These are phyloP conservation scores for Platanus orientalis DNA, from an alignment of 164 flowering plant species.

Conservation along the genomic window DNA sequence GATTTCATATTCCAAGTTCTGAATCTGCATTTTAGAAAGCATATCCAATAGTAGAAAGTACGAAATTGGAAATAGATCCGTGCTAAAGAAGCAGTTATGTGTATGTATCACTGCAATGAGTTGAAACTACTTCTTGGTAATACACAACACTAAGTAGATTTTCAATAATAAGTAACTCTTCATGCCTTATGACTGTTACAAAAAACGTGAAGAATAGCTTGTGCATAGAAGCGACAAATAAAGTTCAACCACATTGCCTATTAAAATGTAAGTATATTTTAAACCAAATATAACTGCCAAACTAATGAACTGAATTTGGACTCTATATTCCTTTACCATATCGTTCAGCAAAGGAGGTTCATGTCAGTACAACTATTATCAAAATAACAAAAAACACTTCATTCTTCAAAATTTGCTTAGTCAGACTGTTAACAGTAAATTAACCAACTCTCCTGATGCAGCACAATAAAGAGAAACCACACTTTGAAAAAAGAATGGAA, in stretches of 20 bases:
- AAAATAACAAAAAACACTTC: background rate
- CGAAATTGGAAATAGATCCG: background rate
- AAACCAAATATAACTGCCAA: background rate
- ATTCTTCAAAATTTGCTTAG: background rate
- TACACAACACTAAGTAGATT: background rate
- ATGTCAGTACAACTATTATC: background rate
- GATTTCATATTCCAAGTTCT: constrained; percentile 81
- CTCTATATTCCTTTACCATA: background rate
- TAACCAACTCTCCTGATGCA: no score
- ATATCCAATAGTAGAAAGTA: background rate
- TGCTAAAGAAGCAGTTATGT: background rate
- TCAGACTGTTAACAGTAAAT: no score
- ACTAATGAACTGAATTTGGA: background rate
- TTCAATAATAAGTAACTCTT: background rate
- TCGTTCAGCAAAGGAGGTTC: background rate
- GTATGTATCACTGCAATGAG: background rate
- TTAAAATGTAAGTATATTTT: background rate
- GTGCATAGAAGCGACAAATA: background rate
- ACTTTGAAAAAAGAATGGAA: no score
- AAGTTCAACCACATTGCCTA: background rate
- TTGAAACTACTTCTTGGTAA: background rate
- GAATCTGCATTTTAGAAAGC: constrained; percentile 44
- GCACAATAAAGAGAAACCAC: no score
- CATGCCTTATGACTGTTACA: background rate
- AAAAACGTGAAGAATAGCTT: no score